Conservation (phyloP, 1,139 yeast species). For the Suhomyces bolitotheri region DNA sequence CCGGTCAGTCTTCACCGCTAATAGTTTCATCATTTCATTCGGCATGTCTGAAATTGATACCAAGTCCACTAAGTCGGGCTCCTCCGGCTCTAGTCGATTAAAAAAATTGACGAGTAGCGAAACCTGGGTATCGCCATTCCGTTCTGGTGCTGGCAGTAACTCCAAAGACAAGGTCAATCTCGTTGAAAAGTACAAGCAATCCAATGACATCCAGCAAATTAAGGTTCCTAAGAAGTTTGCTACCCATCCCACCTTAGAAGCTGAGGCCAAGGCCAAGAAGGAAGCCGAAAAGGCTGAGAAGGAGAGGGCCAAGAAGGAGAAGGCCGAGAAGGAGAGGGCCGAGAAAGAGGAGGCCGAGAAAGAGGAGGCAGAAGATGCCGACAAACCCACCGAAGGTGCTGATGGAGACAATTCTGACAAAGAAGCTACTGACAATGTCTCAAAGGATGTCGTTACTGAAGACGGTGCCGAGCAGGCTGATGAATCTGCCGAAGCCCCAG, state of each 20-base stretch:
- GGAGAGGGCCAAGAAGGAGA: background rate
- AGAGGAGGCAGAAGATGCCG: conserved; percentile 3
- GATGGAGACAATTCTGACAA: too few relatives aligned
- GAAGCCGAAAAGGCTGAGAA: conserved; percentile 2
- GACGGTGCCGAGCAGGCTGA: conserved; percentile 9
- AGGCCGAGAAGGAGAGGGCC: background rate
- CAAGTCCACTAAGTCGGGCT: conserved; percentile 11
- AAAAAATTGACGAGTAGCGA: conserved; percentile 41
- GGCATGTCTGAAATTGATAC: conserved; percentile 26
- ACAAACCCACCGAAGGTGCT: conserved; percentile 4
- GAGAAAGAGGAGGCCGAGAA: background rate
- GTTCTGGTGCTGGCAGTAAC: conserved; percentile 27
- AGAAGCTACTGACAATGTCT: conserved; percentile 4
- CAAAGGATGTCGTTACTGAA: conserved; percentile 4
- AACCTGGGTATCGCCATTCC: conserved; percentile 56
- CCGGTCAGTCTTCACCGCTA: too few relatives aligned
- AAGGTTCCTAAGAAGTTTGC: conserved; percentile 46
- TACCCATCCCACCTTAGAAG: conserved; percentile 43
- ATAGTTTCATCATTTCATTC: background rate
- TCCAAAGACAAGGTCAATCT: conserved; percentile 27
- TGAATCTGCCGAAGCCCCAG: conserved; percentile 10
- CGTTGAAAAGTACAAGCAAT: conserved; percentile 35
- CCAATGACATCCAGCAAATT: conserved; percentile 36
- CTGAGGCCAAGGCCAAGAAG: conserved; percentile 26
- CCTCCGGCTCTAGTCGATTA: conserved; percentile 22